phyloP scores from a whole-genome alignment of 768 basidiomycete species.

The Cubamyces sp. region DNA sequence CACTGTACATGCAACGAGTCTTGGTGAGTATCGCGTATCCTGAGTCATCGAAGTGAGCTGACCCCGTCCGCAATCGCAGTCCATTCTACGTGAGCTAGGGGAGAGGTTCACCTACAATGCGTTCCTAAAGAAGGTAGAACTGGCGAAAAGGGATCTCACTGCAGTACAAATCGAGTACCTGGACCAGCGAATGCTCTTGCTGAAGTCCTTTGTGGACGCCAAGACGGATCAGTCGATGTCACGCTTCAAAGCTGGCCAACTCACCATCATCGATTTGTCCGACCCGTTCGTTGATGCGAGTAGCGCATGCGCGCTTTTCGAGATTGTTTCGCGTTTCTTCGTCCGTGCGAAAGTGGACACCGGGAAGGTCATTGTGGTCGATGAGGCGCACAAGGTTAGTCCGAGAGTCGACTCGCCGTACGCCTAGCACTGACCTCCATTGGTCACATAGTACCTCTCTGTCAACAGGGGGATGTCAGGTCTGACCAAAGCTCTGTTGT shows the following conservation, averaged over 20 bases:
- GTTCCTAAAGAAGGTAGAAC: slow-evolving; percentile 52
- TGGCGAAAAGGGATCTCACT: slow-evolving; percentile 56
- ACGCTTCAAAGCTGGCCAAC: slow-evolving; percentile 53
- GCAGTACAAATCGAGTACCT: slow-evolving; percentile 56
- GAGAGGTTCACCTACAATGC: slow-evolving; percentile 56
- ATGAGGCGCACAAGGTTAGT: slow-evolving; percentile 75
- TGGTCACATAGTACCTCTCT: slow-evolving; percentile 57
- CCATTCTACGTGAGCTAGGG: slow-evolving; percentile 64
- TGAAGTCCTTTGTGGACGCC: slow-evolving; percentile 58
- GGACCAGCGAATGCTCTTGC: slow-evolving; percentile 64
- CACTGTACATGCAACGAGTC: slow-evolving; percentile 70
- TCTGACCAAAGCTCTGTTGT: slow-evolving; percentile 61
- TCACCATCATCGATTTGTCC: slow-evolving; percentile 73
- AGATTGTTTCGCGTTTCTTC: slow-evolving; percentile 68
- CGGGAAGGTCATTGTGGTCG: slow-evolving; percentile 72
- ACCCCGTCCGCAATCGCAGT: slow-evolving; percentile 37
- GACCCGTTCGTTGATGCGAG: slow-evolving; percentile 73
- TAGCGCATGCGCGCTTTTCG: slow-evolving; percentile 71
- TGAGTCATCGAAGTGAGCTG: slow-evolving; percentile 43
- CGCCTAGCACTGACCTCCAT: not conserved
- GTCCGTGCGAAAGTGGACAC: slow-evolving; percentile 60
- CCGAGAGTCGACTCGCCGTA: not conserved
- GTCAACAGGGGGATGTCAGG: slow-evolving; percentile 48
- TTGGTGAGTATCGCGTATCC: slow-evolving; percentile 42
- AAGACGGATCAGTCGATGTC: slow-evolving; percentile 34